Base-by-base conservation (phyloP, 2,329 filamentous ascomycete genomes). In the Lecanoromycetidae sp. region DNA sequence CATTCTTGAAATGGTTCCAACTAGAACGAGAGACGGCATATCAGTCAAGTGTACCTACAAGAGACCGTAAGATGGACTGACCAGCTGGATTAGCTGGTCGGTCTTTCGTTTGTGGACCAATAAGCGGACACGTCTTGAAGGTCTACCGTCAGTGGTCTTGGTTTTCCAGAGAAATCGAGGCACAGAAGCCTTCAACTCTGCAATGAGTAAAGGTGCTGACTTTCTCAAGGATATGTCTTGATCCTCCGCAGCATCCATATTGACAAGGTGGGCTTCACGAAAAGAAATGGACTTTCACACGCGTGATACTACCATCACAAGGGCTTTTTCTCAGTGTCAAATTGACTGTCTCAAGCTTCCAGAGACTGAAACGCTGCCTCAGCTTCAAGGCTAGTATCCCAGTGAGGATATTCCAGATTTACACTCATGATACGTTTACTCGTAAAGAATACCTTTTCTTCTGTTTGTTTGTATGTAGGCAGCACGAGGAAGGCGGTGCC, bases 1-100 rank as follows among this genome's bases (percentile, higher is more conserved):
- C 93, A 82, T 69, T 95, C 88, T 71, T 96, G 90, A 57, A 96
- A 98, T 2, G 84, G 80, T 56, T 95, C 87, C 41, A 98, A 77
- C 69, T 70, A 49, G 12, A n/a, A n/a, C 9, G 5, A 23, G 1
- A 26, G 4, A 25, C 7, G 22, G 17, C 8, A 13, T n/a, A 30
- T 42, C 19, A 53, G 38, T 30, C n/a, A 23, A 9, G 20, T 10
- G 4, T 19, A 34, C 22, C 35, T 17, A 42, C 17, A 25, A 19
- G 15, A 12, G 9, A 12, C 19, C 23, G 33, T 36, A 9, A 13
- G 17, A 12, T 13, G 38, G 5, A 41, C 42, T n/a, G 34, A 47
- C 47, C 35, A 50, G 37, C 15, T 32, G 36, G 22, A 42, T 41
- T 5, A 50, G 42, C 32, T 33, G 37, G 26, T 45, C 37, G 22